Evolutionary conservation across 805 yeast species (phyloP), one percentile per base, ranked within the genome.

Genomic region (Yamadazyma kitorensis): DNA sequence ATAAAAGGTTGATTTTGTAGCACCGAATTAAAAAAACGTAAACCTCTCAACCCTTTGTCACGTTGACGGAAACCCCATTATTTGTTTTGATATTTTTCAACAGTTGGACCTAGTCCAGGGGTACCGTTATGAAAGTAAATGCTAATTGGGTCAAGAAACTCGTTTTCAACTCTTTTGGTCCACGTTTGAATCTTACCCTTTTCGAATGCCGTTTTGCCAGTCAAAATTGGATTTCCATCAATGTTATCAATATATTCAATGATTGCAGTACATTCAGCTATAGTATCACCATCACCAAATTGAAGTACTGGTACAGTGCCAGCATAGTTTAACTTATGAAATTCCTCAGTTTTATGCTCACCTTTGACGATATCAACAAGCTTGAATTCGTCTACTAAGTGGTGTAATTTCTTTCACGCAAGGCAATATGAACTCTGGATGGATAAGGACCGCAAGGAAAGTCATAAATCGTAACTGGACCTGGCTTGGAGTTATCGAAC

Each of bases 401-500:
- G 17, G 19, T 14, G 17, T 17, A 34, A 34, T 3, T 19, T 19
- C 28, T 34, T 17, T 28, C 37, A 23, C 16, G 19, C 17, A 34
- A 34, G 3, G 31, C 37, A 13, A 34, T 34, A 13, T 29, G 17
- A 17, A 34, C 32, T 34, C 37, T 34, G 5, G 33, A 6, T 5
- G 37, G 33, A 19, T 25, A 35, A 17, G 39, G 39, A 16, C 34
- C 39, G 4, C 17, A 6, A 11, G 29, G 18, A 14, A 30, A 35
- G 24, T 35, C 39, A 20, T 31, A 27, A 25, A 35, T 16, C 5
- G 19, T 29, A 13, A 35, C 39, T 20, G 19, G 24, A 9, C 39
- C 39, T 19, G 39, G 39, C 21, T 29, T 35, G 20, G 10, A 18
- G n/a, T 35, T 17, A 22, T 35, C 39, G 24, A 35, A 33, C 16